Evolutionary conservation across 352 stramenopile genomes (phyloP).

Genomic region (Pythium rishiriense): DNA sequence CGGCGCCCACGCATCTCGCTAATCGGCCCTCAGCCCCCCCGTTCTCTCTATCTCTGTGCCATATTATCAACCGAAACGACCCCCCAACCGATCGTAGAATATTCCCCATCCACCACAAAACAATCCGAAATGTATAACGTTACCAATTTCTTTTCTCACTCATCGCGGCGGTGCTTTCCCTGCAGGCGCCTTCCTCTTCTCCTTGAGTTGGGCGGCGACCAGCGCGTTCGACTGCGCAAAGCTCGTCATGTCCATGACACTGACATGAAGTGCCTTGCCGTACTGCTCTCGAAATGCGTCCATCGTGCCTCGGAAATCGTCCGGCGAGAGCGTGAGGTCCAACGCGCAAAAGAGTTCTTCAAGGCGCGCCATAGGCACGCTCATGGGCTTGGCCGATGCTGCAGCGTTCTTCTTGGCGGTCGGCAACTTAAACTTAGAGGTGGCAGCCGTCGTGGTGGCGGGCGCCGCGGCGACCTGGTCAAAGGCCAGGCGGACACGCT

Average conservation of each 20-base stretch:
- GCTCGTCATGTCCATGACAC: conserved; percentile 62
- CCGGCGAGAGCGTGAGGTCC: conserved; percentile 32
- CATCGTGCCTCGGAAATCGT: conserved; percentile 31
- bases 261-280: conserved; percentile 46
- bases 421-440: conserved; percentile 19
- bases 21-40: neutral
- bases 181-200: neutral
- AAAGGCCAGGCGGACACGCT: conserved; percentile 45
- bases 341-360: conserved; percentile 45
- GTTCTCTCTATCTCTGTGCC: conserved; percentile 15
- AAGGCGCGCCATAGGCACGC: conserved; percentile 42
- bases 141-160: conserved; percentile 3
- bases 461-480: conserved; percentile 26
- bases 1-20: neutral
- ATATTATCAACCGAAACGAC: conserved; percentile 30
- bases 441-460: neutral
- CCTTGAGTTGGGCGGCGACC: conserved; percentile 25
- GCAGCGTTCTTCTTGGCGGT: conserved; percentile 27
- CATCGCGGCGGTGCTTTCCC: neutral
- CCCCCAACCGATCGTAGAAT: conserved; percentile 13
- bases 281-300: conserved; percentile 40
- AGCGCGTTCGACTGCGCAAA: conserved; percentile 44
- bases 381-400: conserved; percentile 25
- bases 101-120: conserved; percentile 8
- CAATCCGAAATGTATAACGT: conserved; percentile 26